Percentiles rank a stretch among this genome's conserved stretches.
phyloP scores from a whole-genome alignment of 371 early-diverging fungal species.

The Rhizomucor pusillus region DNA sequence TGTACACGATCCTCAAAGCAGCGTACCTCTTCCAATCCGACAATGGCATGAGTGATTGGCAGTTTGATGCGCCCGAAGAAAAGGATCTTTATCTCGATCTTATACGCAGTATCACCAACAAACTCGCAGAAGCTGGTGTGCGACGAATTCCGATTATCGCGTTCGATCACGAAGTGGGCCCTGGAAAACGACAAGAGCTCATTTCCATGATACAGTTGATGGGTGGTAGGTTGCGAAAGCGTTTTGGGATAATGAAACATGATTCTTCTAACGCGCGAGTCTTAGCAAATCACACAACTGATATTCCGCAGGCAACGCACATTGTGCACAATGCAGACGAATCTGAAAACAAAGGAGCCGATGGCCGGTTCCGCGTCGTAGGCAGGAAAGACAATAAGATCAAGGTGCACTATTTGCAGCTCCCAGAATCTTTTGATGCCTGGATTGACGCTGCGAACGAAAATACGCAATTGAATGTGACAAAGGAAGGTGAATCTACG shows the following conservation, averaged over 20 bases:
- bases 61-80: slow-evolving; percentile 46
- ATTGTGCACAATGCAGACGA: slow-evolving; percentile 41
- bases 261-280: background rate
- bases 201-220: slow-evolving; percentile 29
- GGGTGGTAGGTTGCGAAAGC: slow-evolving; percentile 42
- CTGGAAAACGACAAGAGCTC: slow-evolving; percentile 40
- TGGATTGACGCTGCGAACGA: slow-evolving; percentile 57
- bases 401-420: slow-evolving; percentile 67
- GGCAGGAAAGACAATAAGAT: slow-evolving; percentile 44
- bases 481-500: slow-evolving; percentile 16
- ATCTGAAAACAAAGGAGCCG: slow-evolving; percentile 21
- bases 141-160: slow-evolving; percentile 41
- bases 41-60: slow-evolving; percentile 54
- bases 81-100: slow-evolving; percentile 34
- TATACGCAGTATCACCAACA: slow-evolving; percentile 37
- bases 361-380: slow-evolving; percentile 22
- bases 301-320: slow-evolving; percentile 61
- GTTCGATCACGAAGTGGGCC: slow-evolving; percentile 45
- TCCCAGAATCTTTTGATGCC: slow-evolving; percentile 74
- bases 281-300: slow-evolving; percentile 7
- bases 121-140: slow-evolving; percentile 29
- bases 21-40: slow-evolving; percentile 53
- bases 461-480: slow-evolving; percentile 5
- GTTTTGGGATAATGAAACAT: slow-evolving; percentile 1
- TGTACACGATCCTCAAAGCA: slow-evolving; percentile 51